These are phyloP conservation scores for Caryopteris hybrid DNA, from an alignment of 305 asterid genomes.

Conservation along the genomic window DNA sequence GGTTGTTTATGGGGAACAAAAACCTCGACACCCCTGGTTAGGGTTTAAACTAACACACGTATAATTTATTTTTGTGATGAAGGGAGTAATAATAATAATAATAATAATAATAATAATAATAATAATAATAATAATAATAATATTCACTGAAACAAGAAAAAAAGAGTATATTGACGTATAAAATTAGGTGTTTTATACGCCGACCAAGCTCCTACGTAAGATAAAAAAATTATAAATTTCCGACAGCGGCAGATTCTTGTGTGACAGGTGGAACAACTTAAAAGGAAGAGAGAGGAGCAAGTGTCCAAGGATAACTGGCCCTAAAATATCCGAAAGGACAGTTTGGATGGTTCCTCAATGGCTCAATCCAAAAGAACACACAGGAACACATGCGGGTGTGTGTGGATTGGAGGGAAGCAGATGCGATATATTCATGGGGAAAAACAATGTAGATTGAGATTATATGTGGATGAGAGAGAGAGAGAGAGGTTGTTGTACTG, in stretches of 20 bases:
- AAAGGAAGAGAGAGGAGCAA: neutral
- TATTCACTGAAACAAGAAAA: too few species aligned
- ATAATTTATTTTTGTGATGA: too few species aligned
- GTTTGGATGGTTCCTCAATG: neutral
- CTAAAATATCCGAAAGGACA: conserved; percentile 23
- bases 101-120: too few species aligned
- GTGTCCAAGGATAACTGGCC: conserved; percentile 21
- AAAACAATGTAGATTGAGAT: neutral
- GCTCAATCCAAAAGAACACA: conserved; percentile 7
- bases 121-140: too few species aligned
- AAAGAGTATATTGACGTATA: neutral
- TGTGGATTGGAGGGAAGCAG: conserved; percentile 16
- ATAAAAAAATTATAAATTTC: neutral
- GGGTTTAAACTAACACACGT: too few species aligned
- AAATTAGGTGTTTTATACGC: neutral
- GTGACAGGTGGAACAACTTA: neutral
- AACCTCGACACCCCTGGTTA: too few species aligned
- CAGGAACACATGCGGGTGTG: conserved; percentile 13
- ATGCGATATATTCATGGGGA: conserved; percentile 13
- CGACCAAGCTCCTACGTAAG: neutral
- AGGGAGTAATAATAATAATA: too few species aligned
- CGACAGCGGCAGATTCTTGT: neutral
- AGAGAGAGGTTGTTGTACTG: neutral
- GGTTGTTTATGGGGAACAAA: too few species aligned
- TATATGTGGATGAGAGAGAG: too few species aligned